Evolutionary conservation across 2,329 filamentous ascomycete species (phyloP).

Genomic region (Drechslerella stenobrocha): DNA sequence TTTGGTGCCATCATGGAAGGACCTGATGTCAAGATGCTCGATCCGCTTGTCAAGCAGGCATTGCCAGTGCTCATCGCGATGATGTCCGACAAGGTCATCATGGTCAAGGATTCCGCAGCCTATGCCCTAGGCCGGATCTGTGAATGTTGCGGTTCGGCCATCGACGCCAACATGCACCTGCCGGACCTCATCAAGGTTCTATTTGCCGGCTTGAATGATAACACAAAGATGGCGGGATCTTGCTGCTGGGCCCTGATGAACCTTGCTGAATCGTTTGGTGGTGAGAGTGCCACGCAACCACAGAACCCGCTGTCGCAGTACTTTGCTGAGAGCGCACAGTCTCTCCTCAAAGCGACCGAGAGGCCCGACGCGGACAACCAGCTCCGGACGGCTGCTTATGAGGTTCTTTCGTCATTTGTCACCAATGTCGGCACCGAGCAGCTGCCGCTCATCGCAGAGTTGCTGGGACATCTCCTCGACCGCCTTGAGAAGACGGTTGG

Average conservation of each 20-base stretch:
- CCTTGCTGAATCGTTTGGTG: conserved; percentile 86
- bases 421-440: conserved; percentile 87
- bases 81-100: conserved; percentile 83
- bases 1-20: conserved; percentile 99
- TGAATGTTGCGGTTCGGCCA: conserved; percentile 86
- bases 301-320: conserved; percentile 84
- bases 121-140: conserved; percentile 96
- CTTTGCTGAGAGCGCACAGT: conserved; percentile 88
- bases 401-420: conserved; percentile 93
- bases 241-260: conserved; percentile 99
- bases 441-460: conserved; percentile 73
- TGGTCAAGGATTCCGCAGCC: conserved; percentile 93
- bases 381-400: conserved; percentile 91
- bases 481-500: conserved; percentile 86
- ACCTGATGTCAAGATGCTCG: conserved; percentile 86
- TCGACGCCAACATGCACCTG: conserved; percentile 81
- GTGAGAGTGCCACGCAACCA: conserved; percentile 63
- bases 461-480: conserved; percentile 86
- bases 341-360: conserved; percentile 82
- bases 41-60: conserved; percentile 93
- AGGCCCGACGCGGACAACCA: conserved; percentile 80
- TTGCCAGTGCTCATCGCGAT: conserved; percentile 88
- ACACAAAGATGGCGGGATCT: conserved; percentile 93
- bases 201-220: conserved; percentile 85
- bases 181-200: conserved; percentile 82